Evolutionary conservation across 768 basidiomycete genomes (phyloP), one percentile per base, ranked within the genome.

Genomic region (Galerina marginata): DNA sequence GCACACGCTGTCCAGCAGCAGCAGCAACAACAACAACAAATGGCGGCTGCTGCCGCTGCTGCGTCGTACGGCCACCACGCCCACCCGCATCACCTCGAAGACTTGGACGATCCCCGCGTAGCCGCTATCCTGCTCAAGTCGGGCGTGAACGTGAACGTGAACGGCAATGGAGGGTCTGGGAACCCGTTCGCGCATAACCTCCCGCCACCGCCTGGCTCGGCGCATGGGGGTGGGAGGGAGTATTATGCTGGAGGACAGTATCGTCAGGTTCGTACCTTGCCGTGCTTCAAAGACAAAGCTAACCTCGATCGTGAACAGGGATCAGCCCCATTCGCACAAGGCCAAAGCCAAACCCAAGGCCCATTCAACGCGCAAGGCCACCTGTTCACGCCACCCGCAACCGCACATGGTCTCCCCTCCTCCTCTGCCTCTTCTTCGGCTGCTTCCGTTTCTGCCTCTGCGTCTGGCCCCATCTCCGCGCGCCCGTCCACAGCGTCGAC

Each of bases 341-440:
- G 25, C 39, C 39, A 40, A 37, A 15, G 38, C 51, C 15, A 42
- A 40, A 9, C 10, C 39, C 42, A 29, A 33, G 54, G 54, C 42
- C 54, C 43, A 4, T 55, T n/a, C 44, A 36, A 23, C 43, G 26
- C 4, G 6, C 65, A 66, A 47, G 61, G 64, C 6, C 47, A 59
- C 49, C 49, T 81, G 54, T 76, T 81, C 64, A 80, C 81, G 3
- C 79, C 82, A 39, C 78, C 83, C 20, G 72, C 77, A 6, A 68
- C 71, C 10, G 71, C 78, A 20, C 81, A 81, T 61, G 73, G 73
- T 42, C 69, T 74, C 57, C 71, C 73, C 1, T 62, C 70, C 26
- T 45, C 43, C n/a, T 43, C 11, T 40, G 43, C 45, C 54, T 25
- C 56, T 10, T n/a, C 50, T 6, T n/a, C n/a, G n/a, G n/a, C n/a